Evolutionary conservation across 1,284 basidiomycete species (phyloP), one percentile per base, ranked within the genome.

Genomic region (Schizophyllum amplum): DNA sequence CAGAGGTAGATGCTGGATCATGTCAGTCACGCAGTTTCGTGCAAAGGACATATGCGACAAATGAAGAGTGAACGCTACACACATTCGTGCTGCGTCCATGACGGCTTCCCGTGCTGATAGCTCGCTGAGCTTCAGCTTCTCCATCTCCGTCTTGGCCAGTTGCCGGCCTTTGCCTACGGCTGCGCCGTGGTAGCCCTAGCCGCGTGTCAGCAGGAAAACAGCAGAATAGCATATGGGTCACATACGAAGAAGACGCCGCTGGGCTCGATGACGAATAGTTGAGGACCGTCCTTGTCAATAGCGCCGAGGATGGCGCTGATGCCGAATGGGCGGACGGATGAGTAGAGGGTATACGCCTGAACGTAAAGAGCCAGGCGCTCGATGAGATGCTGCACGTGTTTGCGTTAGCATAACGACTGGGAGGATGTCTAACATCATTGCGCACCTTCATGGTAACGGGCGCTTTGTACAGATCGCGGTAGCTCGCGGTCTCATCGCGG

Each of bases 151-250:
- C 80, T 98, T 98, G 20, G 97, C 97, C 60, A 99, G 79, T 67
- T 98, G 94, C 60, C 91, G 86, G 21, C 97, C 97, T 72, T 99
- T 99, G 56, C 97, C 97, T 20, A 97, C 87, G 6, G 97, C 97
- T 23, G 91, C 91, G 22, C 93, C 94, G 61, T 93, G 81, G 73
- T 97, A 97, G 24, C 95, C 94, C 90, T 92, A 42, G 51, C n/a
- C 21, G 24, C 62, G n/a, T 59, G 46, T 13, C 42, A 21, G n/a
- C 13, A 50, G 4, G 42, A 47, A 52, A 58, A 26, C 21, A 56
- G 50, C 22, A 50, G 24, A 60, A 25, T 15, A 48, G 22, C 48
- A 21, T 54, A 20, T 21, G 51, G 51, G 56, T 7, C 20, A 77
- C 86, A 59, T 62, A 92, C 92, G 72, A 88, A 92, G 72, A 87